Evolutionary conservation across 306 rosid species (phyloP), one percentile per base, ranked within the genome.

Genomic region (Glycine latifolia): DNA sequence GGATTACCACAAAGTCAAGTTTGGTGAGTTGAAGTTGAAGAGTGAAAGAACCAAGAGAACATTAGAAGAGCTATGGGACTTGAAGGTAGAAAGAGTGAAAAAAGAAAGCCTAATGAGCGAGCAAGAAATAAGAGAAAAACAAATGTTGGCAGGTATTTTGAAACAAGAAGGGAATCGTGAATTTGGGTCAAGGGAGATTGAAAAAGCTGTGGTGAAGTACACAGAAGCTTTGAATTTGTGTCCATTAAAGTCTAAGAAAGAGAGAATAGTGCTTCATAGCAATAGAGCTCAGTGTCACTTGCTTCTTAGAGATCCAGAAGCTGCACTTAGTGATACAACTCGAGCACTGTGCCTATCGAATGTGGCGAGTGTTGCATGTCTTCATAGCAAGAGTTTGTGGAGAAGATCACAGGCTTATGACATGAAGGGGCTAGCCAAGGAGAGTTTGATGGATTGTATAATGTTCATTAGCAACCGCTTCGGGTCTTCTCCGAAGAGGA

Each of bases 391-490:
- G 88, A 92, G 91, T 79, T 73, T 92, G 82, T 89, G 97, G 97
- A 89, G 94, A 84, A 85, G 97, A 71, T 83, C 94, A 15, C 93
- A 90, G 77, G 97, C 92, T 52, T 92, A 85, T 44, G 91, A 89
- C 77, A 87, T 86, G 91, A 84, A 79, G 49, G 92, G 93, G 47
- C 48, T 88, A 54, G 81, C 86, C 0, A 86, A 52, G 74, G 94
- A 92, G 85, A 89, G 93, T 66, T 87, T 92, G 91, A 83, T 88
- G 81, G 97, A 92, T 76, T 83, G 91, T 79, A 73, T 90, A 68
- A 48, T 26, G 79, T 92, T 89, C 78, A 84, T 86, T 8, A 75
- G 77, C 7, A 87, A 77, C 49, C 20, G 81, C 9, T 49, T 79
- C 35, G 80, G 65, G 86, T 20, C 20, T 20, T 73, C 81, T 52